phyloP scores from a whole-genome alignment of 768 basidiomycete genomes.

The Tricholomella constricta region DNA sequence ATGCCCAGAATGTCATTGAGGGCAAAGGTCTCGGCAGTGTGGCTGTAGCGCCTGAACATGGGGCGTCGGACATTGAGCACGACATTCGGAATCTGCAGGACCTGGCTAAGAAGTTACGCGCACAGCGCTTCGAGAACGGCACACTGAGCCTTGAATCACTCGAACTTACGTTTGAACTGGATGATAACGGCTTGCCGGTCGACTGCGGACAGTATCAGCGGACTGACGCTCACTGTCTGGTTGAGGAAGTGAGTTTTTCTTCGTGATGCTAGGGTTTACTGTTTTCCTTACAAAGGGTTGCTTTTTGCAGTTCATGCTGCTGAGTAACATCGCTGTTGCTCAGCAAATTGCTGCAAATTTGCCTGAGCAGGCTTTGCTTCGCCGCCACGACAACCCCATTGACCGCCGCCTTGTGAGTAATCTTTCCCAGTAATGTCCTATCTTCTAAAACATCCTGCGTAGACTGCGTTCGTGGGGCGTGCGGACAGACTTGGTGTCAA shows the following conservation, averaged over 20 bases:
- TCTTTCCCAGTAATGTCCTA: neutral
- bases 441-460: constrained; percentile 15
- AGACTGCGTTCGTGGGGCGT: constrained; percentile 80
- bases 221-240: constrained; percentile 74
- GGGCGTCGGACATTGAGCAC: constrained; percentile 60
- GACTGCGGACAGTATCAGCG: constrained; percentile 73
- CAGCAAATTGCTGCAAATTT: constrained; percentile 92
- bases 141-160: constrained; percentile 71
- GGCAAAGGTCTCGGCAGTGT: constrained; percentile 60
- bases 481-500: constrained; percentile 82
- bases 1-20: constrained; percentile 83
- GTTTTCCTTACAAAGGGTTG: neutral
- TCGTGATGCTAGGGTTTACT: neutral
- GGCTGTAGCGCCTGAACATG: constrained; percentile 58
- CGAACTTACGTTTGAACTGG: constrained; percentile 75
- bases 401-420: constrained; percentile 84
- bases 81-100: constrained; percentile 73
- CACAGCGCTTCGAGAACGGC: constrained; percentile 77
- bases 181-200: constrained; percentile 74
- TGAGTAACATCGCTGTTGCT: constrained; percentile 88
- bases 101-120: constrained; percentile 72
- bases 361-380: constrained; percentile 95
- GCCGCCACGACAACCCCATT: constrained; percentile 91
- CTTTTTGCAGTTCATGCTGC: constrained; percentile 79
- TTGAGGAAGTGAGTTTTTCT: constrained; percentile 75